Evolutionary conservation across 306 rosid species (phyloP).

Genomic region (Ceratonia siliqua): DNA sequence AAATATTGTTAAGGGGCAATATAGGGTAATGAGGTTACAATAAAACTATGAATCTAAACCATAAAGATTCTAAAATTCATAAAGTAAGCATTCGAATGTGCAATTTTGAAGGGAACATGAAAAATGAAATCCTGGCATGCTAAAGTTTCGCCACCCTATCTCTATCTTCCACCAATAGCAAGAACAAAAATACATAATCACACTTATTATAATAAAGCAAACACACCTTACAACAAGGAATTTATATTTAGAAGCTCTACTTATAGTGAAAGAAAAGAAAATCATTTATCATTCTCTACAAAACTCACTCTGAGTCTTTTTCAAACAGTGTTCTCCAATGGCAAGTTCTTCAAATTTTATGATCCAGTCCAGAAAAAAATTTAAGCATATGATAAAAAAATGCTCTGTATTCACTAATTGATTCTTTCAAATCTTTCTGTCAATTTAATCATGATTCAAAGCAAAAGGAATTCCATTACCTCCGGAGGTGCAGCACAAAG

Average conservation of each 20-base stretch:
- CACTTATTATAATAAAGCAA: slow-evolving; percentile 23
- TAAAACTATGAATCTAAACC: background rate
- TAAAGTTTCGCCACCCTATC: background rate
- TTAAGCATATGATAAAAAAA: slow-evolving; percentile 19
- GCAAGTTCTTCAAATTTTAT: slow-evolving; percentile 26
- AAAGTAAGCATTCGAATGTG: too few relatives aligned
- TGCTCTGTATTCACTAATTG: slow-evolving; percentile 18
- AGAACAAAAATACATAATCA: background rate
- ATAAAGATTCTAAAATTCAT: background rate
- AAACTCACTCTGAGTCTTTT: slow-evolving; percentile 18
- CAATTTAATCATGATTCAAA: slow-evolving; percentile 27
- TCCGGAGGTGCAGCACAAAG: slow-evolving; percentile 94
- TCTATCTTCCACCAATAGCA: slow-evolving; percentile 4
- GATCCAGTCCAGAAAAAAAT: slow-evolving; percentile 32
- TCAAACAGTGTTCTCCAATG: slow-evolving; percentile 11
- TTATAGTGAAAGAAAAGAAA: slow-evolving; percentile 21
- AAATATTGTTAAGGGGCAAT: background rate
- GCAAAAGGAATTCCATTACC: slow-evolving; percentile 54
- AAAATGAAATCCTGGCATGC: slow-evolving; percentile 11
- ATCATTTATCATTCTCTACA: background rate
- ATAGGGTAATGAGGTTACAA: background rate
- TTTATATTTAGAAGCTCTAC: slow-evolving; percentile 6
- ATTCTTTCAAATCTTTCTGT: slow-evolving; percentile 20
- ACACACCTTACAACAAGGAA: slow-evolving; percentile 16
- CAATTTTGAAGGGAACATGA: background rate